Evolutionary conservation across 495 filamentous ascomycete species (phyloP).

Genomic region (Thermochaetoides thermophila): DNA sequence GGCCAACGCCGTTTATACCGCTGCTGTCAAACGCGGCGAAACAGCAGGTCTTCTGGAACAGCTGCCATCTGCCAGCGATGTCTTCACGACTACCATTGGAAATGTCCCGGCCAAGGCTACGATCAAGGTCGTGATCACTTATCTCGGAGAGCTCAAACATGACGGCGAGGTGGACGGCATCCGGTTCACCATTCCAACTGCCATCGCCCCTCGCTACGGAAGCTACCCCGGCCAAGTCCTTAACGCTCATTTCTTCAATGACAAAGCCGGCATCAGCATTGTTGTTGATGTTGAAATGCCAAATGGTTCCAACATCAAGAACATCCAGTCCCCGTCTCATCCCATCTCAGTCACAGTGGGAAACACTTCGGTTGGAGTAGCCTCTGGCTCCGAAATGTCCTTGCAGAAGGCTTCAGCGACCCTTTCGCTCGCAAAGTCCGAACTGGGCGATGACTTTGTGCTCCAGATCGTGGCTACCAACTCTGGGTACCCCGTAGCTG

Average conservation of each 20-base stretch:
- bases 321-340: slow-evolving; percentile 50
- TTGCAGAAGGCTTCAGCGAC: slow-evolving; percentile 46
- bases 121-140: slow-evolving; percentile 44
- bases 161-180: slow-evolving; percentile 46
- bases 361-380: slow-evolving; percentile 30
- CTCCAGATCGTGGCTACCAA: slow-evolving; percentile 42
- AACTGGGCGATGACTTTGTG: slow-evolving; percentile 38
- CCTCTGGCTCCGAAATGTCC: slow-evolving; percentile 27
- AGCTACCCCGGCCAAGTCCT: slow-evolving; percentile 20
- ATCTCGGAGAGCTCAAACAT: slow-evolving; percentile 53
- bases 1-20: slow-evolving; percentile 38
- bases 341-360: slow-evolving; percentile 49
- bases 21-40: slow-evolving; percentile 39
- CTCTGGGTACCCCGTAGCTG: slow-evolving; percentile 39
- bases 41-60: slow-evolving; percentile 49
- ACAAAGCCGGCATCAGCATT: slow-evolving; percentile 36
- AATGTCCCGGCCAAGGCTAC: slow-evolving; percentile 42
- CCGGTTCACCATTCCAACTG: slow-evolving; percentile 48
- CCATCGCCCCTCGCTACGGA: slow-evolving; percentile 50
- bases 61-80: slow-evolving; percentile 39
- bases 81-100: slow-evolving; percentile 49
- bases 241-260: slow-evolving; percentile 3
- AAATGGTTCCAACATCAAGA: slow-evolving; percentile 37
- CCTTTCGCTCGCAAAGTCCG: slow-evolving; percentile 31
- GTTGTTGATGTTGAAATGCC: slow-evolving; percentile 46